Percentiles rank a stretch among this genome's conserved stretches.
Conservation (phyloP, 768 basidiomycete species). For the Glaciozyma antarctica region DNA sequence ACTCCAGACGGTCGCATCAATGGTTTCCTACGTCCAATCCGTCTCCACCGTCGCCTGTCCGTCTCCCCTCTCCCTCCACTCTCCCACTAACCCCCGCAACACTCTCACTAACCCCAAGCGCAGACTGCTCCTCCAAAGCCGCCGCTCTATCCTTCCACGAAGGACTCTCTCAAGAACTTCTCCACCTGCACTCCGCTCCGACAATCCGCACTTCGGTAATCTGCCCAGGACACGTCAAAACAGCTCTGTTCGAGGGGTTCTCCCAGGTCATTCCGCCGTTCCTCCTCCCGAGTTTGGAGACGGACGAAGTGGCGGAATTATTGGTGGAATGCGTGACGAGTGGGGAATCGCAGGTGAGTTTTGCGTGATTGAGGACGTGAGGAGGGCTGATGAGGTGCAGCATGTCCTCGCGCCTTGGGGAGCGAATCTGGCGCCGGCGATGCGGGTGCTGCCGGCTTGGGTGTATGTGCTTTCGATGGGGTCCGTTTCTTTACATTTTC, state of each 20-base stretch:
- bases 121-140: constrained; percentile 88
- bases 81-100: constrained; percentile 43
- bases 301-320: constrained; percentile 9
- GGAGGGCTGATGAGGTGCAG: neutral
- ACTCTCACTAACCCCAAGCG: constrained; percentile 46
- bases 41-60: constrained; percentile 4
- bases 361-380: neutral
- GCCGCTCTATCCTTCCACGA: constrained; percentile 73
- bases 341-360: constrained; percentile 25
- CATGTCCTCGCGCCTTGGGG: neutral
- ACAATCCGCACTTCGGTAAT: constrained; percentile 76
- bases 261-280: constrained; percentile 2
- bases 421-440: neutral
- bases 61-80: neutral
- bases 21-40: constrained; percentile 57
- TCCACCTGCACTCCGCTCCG: constrained; percentile 53
- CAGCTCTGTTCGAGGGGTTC: constrained; percentile 59
- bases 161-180: constrained; percentile 77
- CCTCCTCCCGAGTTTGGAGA: constrained; percentile 20
- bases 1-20: constrained; percentile 56
- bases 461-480: constrained; percentile 38
- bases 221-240: constrained; percentile 67
- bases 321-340: constrained; percentile 15
- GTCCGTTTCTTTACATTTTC: too few relatives aligned
- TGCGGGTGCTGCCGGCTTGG: constrained; percentile 6